Percentiles rank a stretch among this genome's conserved stretches.
Evolutionary conservation across 208 protist genomes (phyloP).

Genomic region (Trypanosomatidae sp.): DNA sequence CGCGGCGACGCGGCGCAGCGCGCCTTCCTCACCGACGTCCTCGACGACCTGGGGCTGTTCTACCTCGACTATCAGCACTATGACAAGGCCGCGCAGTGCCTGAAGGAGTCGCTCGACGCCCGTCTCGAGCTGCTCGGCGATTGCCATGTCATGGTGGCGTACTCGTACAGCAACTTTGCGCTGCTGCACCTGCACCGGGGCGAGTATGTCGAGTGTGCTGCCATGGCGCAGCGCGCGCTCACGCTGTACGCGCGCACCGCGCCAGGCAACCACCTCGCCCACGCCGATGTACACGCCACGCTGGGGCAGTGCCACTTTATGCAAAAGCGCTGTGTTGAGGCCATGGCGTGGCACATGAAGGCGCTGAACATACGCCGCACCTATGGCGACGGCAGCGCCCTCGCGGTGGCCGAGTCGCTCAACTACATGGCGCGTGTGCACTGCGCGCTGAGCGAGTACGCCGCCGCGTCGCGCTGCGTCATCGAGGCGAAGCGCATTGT

Average conservation of each 20-base stretch:
- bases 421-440: slow-evolving; percentile 78
- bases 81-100: slow-evolving; percentile 79
- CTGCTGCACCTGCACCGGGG: slow-evolving; percentile 66
- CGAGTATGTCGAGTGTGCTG: slow-evolving; percentile 57
- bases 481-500: slow-evolving; percentile 70
- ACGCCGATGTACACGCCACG: slow-evolving; percentile 77
- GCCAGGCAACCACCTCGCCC: slow-evolving; percentile 64
- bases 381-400: slow-evolving; percentile 61
- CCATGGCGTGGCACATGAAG: slow-evolving; percentile 68
- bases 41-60: slow-evolving; percentile 81
- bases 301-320: slow-evolving; percentile 63
- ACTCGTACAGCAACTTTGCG: slow-evolving; percentile 84
- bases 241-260: slow-evolving; percentile 85
- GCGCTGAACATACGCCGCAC: slow-evolving; percentile 78
- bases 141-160: slow-evolving; percentile 79
- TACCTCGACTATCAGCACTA: slow-evolving; percentile 84
- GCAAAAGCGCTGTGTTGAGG: slow-evolving; percentile 34
- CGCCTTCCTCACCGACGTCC: slow-evolving; percentile 80
- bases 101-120: slow-evolving; percentile 77
- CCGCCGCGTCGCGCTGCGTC: slow-evolving; percentile 35
- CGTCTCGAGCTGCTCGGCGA: slow-evolving; percentile 82
- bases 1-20: slow-evolving; percentile 55
- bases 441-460: slow-evolving; percentile 50
- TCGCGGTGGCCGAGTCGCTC: slow-evolving; percentile 66
- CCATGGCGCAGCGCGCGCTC: slow-evolving; percentile 53